These are phyloP conservation scores for Aeschynomene evenia DNA, from an alignment of 306 rosid species.

Conservation along the genomic window DNA sequence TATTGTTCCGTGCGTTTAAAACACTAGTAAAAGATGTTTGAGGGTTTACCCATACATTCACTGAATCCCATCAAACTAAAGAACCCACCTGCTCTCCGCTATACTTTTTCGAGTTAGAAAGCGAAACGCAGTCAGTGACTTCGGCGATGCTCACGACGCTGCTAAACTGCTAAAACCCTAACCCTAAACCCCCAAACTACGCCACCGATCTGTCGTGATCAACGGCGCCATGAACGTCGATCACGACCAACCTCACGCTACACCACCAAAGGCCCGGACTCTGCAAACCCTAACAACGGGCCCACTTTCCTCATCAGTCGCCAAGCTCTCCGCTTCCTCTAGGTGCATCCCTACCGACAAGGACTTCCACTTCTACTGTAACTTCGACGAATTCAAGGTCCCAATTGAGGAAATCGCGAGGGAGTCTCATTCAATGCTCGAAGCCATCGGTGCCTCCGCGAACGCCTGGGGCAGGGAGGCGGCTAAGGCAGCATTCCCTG, in stretches of 20 bases:
- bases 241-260: conserved; percentile 44
- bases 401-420: conserved; percentile 51
- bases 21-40: no score
- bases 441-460: conserved; percentile 45
- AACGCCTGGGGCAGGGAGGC: conserved; percentile 41
- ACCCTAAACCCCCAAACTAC: conserved; percentile 10
- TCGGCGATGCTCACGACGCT: background rate
- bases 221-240: conserved; percentile 48
- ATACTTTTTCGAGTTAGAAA: background rate
- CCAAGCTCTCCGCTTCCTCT: conserved; percentile 61
- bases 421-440: conserved; percentile 65
- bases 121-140: background rate
- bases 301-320: conserved; percentile 51
- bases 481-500: conserved; percentile 43
- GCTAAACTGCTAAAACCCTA: conserved; percentile 35
- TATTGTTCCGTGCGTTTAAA: no score
- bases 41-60: no score
- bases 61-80: no score
- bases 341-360: conserved; percentile 57
- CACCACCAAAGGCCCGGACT: conserved; percentile 34
- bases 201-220: conserved; percentile 20
- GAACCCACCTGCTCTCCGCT: background rate
- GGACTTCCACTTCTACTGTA: conserved; percentile 68
- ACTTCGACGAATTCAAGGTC: conserved; percentile 64
- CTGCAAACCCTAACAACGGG: conserved; percentile 47